Conservation (phyloP, 176 grass and related monocot genomes). For the Panicum miliaceum region DNA sequence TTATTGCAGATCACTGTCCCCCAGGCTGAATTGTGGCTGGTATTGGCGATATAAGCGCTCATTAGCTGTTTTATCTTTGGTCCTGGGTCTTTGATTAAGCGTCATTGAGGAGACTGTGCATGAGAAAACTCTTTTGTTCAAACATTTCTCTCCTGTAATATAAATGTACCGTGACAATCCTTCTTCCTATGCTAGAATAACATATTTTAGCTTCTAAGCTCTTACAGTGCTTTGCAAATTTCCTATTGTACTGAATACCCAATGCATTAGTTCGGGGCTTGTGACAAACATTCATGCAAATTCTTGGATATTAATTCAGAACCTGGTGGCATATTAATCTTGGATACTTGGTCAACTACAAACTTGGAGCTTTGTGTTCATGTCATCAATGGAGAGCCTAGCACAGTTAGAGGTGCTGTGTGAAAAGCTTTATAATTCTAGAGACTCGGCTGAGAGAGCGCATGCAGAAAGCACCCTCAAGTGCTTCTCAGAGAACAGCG, state of each 20-base stretch:
- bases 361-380: constrained; percentile 60
- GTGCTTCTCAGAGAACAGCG: constrained; percentile 98
- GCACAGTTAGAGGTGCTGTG: constrained; percentile 97
- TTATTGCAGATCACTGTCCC: constrained; percentile 60
- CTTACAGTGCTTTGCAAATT: constrained; percentile 57
- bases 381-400: constrained; percentile 95
- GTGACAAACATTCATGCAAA: constrained; percentile 73
- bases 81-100: constrained; percentile 48
- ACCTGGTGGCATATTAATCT: constrained; percentile 67
- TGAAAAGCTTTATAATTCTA: constrained; percentile 99
- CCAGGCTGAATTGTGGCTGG: constrained; percentile 50
- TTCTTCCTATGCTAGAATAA: constrained; percentile 76
- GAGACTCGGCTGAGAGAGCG: constrained; percentile 90
- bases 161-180: constrained; percentile 91
- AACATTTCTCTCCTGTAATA: constrained; percentile 75
- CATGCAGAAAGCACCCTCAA: constrained; percentile 96
- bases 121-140: constrained; percentile 61
- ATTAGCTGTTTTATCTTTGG: constrained; percentile 57
- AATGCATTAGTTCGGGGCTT: constrained; percentile 51
- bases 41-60: constrained; percentile 57
- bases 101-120: constrained; percentile 50
- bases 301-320: constrained; percentile 77
- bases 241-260: constrained; percentile 61
- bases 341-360: constrained; percentile 70
- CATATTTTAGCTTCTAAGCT: constrained; percentile 81